Conservation (phyloP, 2,329 filamentous ascomycete genomes). For the Colletotrichum orbiculare region DNA sequence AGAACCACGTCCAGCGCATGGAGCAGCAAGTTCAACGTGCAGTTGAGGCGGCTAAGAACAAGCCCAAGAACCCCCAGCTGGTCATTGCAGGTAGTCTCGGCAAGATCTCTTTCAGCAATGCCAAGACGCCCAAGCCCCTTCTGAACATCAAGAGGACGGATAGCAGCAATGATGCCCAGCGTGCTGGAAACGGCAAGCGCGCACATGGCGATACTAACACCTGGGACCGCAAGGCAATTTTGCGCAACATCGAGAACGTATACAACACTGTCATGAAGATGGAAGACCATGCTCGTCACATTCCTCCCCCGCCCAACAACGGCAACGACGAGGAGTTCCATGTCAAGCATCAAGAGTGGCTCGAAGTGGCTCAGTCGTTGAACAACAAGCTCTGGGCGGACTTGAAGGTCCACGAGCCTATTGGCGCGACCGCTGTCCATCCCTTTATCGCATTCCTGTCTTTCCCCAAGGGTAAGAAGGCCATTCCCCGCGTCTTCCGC, state of each 20-base stretch:
- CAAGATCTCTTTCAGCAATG: constrained; percentile 99
- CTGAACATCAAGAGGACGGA: constrained; percentile 95
- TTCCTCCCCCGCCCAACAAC: constrained; percentile 73
- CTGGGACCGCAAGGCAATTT: constrained; percentile 82
- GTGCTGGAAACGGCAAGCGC: constrained; percentile 60
- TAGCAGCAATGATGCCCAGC: constrained; percentile 67
- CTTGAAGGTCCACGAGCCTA: constrained; percentile 93
- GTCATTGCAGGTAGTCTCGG: constrained; percentile 96
- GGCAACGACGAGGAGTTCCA: constrained; percentile 75
- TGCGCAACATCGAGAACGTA: constrained; percentile 88
- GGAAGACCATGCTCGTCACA: constrained; percentile 89
- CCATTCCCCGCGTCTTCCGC: constrained; percentile 92
- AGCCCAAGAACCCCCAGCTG: constrained; percentile 96
- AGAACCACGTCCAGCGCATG: constrained; percentile 99
- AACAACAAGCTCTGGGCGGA: constrained; percentile 86
- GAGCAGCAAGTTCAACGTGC: constrained; percentile 98
- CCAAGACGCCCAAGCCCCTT: constrained; percentile 94
- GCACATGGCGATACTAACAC: constrained; percentile 51
- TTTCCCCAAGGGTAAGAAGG: constrained; percentile 95
- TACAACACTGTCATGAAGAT: constrained; percentile 92
- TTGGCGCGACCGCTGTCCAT: constrained; percentile 80
- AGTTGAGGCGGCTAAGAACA: constrained; percentile 95
- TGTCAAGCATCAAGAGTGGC: constrained; percentile 83
- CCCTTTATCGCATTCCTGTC: constrained; percentile 97
- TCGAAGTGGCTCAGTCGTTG: constrained; percentile 74